Conservation (phyloP, 2,329 filamentous ascomycete species). For the Dactylonectria macrodidyma region DNA sequence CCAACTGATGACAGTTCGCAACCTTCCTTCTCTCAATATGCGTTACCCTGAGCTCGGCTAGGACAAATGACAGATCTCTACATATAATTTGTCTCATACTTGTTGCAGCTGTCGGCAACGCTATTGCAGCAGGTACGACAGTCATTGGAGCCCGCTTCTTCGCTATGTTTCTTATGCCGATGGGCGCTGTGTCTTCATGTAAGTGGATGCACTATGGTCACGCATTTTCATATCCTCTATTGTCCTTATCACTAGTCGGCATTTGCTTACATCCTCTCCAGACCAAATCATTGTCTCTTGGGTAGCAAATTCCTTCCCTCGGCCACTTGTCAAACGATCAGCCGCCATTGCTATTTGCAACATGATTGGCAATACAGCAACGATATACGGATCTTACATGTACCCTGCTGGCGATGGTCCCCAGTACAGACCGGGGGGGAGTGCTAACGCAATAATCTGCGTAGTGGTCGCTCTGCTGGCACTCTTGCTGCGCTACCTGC, state of each 20-base stretch:
- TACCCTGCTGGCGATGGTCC: slow-evolving; percentile 59
- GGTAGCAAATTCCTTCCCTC: slow-evolving; percentile 80
- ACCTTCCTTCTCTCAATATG: slow-evolving; percentile 68
- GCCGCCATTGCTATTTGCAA: slow-evolving; percentile 77
- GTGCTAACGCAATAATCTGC: slow-evolving; percentile 74
- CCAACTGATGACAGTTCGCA: slow-evolving; percentile 52
- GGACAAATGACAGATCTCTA: slow-evolving; percentile 67
- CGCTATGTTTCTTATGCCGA: slow-evolving; percentile 74
- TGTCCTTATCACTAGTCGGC: fast-evolving
- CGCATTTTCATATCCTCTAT: fast-evolving
- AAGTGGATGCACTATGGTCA: slow-evolving; percentile 32
- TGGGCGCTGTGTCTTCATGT: slow-evolving; percentile 66
- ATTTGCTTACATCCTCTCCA: slow-evolving; percentile 23
- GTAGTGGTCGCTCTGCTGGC: slow-evolving; percentile 71
- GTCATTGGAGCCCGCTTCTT: slow-evolving; percentile 69
- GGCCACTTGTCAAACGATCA: slow-evolving; percentile 77
- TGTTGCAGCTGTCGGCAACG: slow-evolving; percentile 67
- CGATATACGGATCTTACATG: slow-evolving; percentile 65
- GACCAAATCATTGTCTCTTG: slow-evolving; percentile 74
- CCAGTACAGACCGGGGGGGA: slow-evolving; percentile 68
- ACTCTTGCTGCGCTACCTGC: slow-evolving; percentile 64
- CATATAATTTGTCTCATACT: slow-evolving; percentile 70
- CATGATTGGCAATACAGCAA: slow-evolving; percentile 73
- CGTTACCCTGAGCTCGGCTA: slow-evolving; percentile 69
- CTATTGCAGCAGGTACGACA: slow-evolving; percentile 67